Conservation (phyloP, 2,329 filamentous ascomycete genomes). For the Xylaria sp. region DNA sequence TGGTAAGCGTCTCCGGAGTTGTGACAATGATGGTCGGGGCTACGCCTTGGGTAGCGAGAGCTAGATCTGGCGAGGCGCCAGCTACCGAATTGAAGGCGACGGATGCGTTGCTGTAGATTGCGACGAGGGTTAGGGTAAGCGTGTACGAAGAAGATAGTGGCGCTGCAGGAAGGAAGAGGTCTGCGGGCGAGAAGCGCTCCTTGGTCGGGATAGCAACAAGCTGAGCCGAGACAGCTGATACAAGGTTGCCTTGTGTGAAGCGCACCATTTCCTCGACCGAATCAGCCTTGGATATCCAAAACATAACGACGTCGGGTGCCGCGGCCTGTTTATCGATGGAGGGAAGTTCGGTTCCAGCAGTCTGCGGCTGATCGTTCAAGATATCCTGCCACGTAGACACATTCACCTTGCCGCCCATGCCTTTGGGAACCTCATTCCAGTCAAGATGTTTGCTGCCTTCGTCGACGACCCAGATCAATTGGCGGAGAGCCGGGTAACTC, state of each 20-base stretch:
- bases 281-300: constrained; percentile 69
- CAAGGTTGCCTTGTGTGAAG: constrained; percentile 85
- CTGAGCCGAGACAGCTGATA: constrained; percentile 84
- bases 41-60: constrained; percentile 76
- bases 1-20: constrained; percentile 76
- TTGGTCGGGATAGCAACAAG: constrained; percentile 78
- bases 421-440: constrained; percentile 88
- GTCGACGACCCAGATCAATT: constrained; percentile 93
- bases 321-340: constrained; percentile 64
- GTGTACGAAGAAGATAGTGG: constrained; percentile 82
- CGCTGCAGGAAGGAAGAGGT: constrained; percentile 87
- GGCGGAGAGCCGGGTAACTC: constrained; percentile 74
- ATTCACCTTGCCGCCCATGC: constrained; percentile 77
- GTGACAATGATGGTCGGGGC: constrained; percentile 85
- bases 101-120: constrained; percentile 85
- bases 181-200: constrained; percentile 77
- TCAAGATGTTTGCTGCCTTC: constrained; percentile 91
- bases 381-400: constrained; percentile 96
- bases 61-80: constrained; percentile 75
- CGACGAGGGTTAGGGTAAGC: constrained; percentile 80
- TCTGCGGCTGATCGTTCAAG: constrained; percentile 73
- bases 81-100: constrained; percentile 91
- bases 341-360: constrained; percentile 71
- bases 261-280: constrained; percentile 76
- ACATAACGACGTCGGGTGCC: constrained; percentile 68